Evolutionary conservation across 345 rosid genomes (phyloP), one percentile per base, ranked within the genome.

Genomic region (Theobroma cacao): DNA sequence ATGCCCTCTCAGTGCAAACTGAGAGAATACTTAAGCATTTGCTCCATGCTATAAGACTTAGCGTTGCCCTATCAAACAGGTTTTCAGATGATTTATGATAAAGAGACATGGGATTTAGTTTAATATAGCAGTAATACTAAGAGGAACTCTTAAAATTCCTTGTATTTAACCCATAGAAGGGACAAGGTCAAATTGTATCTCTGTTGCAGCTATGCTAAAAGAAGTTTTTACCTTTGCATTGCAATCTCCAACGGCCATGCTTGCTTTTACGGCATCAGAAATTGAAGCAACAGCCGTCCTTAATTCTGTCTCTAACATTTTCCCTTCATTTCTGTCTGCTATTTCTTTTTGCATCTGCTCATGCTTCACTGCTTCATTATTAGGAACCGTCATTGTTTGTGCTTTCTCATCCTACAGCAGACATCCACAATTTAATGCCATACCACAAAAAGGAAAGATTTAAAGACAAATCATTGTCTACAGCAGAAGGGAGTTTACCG

Each of bases 151-250:
- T 26, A 33, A 31, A 75, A 33, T 33, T 65, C 48, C 48, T 63
- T 63, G 7, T 63, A 34, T 64, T 20, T 64, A 36, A 64, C 47
- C 69, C 43, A 64, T 20, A 36, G 15, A 64, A 3, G 45, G 2
- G 26, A 31, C 36, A 20, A 36, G n/a, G n/a, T n/a, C n/a, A n/a
- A n/a, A n/a, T n/a, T n/a, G n/a, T n/a, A n/a, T n/a, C n/a, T n/a
- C n/a, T n/a, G n/a, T n/a, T n/a, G n/a, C n/a, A n/a, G n/a, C n/a
- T n/a, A n/a, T 50, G 33, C 41, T 40, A 28, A 30, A 26, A 71
- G 58, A 82, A 33, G n/a, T n/a, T 30, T 69, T 69, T 91, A 93
- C 98, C 98, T 89, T 85, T 53, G 78, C 68, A 64, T 80, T 83
- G 83, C 82, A 83, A 50, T 70, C 81, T 81, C 83, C 84, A 70